These are phyloP conservation scores for Golubevia sp. DNA, from an alignment of 1,284 basidiomycete genomes.

Conservation along the genomic window DNA sequence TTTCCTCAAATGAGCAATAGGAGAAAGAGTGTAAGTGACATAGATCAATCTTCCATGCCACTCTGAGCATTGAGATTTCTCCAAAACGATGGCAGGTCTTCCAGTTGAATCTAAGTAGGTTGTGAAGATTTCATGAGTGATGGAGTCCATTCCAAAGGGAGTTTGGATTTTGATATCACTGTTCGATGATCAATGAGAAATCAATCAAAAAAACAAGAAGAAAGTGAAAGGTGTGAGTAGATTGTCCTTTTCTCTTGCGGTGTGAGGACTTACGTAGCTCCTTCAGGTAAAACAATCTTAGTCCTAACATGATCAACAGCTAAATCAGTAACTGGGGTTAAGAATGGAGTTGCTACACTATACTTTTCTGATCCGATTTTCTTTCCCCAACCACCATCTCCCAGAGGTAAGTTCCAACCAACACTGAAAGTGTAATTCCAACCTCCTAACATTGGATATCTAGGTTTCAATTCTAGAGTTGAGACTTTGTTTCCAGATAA, in stretches of 20 bases:
- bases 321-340: slow-evolving; percentile 78
- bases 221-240: neutral
- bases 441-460: slow-evolving; percentile 91
- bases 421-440: slow-evolving; percentile 97
- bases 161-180: slow-evolving; percentile 77
- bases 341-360: slow-evolving; percentile 80
- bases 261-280: slow-evolving; percentile 75
- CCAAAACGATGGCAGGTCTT: slow-evolving; percentile 76
- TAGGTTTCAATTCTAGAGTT: slow-evolving; percentile 76
- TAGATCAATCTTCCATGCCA: slow-evolving; percentile 67
- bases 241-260: neutral
- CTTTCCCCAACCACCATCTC: slow-evolving; percentile 65
- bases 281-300: slow-evolving; percentile 86
- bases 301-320: slow-evolving; percentile 81
- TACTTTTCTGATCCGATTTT: slow-evolving; percentile 69
- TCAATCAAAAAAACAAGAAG: slow-evolving; percentile 2
- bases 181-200: slow-evolving; percentile 7
- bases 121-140: slow-evolving; percentile 71
- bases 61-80: slow-evolving; percentile 76
- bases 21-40: slow-evolving; percentile 33
- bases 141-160: slow-evolving; percentile 76
- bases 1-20: slow-evolving; percentile 27
- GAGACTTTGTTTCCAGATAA: slow-evolving; percentile 60
- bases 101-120: slow-evolving; percentile 95
- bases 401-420: slow-evolving; percentile 82